phyloP scores from a whole-genome alignment of 2,329 filamentous ascomycete genomes.

The Byssoonygena ceratinophila region DNA sequence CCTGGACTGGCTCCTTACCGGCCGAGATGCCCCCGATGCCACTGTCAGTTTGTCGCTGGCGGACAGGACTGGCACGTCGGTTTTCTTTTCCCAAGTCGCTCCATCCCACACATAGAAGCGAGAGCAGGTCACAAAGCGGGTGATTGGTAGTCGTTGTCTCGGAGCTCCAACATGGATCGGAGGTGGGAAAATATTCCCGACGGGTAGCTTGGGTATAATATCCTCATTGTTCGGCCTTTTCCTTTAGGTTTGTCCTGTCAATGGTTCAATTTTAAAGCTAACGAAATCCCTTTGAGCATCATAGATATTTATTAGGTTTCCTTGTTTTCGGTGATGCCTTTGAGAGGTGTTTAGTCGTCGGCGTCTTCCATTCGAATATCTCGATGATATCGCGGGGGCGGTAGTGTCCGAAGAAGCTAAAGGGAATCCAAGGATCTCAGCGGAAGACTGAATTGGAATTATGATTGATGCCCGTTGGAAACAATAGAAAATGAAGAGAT shows the following conservation, averaged over 20 bases:
- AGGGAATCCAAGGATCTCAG: background rate
- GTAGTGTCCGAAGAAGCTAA: background rate
- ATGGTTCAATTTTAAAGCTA: too few species aligned
- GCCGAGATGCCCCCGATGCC: constrained; percentile 26
- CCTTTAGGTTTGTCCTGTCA: too few species aligned
- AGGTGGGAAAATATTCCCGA: background rate
- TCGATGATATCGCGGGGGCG: background rate
- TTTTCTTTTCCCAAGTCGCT: background rate
- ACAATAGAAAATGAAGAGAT: background rate
- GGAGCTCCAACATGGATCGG: background rate
- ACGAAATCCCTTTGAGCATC: background rate
- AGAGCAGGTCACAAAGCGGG: background rate
- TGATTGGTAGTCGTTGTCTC: background rate
- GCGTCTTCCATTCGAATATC: background rate
- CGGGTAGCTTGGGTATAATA: constrained; percentile 3
- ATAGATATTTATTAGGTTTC: background rate
- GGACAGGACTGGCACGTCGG: constrained; percentile 10
- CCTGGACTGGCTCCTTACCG: constrained; percentile 32
- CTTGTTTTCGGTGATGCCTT: too few species aligned
- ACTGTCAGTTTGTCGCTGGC: constrained; percentile 23
- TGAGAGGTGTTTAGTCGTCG: background rate
- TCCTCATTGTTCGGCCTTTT: background rate
- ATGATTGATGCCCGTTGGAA: background rate
- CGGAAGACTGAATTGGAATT: background rate
- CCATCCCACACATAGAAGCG: background rate